Conservation (phyloP, 108 stramenopile species). For the Parmales sp. region DNA sequence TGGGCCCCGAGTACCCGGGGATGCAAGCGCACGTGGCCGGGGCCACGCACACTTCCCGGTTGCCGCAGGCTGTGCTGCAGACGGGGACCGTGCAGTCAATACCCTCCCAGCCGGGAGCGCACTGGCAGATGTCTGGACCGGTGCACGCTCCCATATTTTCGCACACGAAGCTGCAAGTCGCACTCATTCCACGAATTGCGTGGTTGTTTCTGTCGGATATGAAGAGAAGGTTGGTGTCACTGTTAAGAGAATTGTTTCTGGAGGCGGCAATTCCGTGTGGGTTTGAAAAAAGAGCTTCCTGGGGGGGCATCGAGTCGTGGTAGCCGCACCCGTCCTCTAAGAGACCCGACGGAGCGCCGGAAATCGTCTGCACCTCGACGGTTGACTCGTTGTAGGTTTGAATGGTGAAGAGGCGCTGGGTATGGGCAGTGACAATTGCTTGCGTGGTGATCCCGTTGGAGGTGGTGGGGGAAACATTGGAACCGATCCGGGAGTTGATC, state of each 20-base stretch:
- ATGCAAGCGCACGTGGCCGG: conserved; percentile 64
- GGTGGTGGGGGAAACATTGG: not conserved
- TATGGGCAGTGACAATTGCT: not conserved
- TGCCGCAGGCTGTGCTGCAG: conserved; percentile 36
- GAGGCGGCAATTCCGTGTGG: conserved; percentile 48
- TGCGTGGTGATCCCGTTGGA: conserved; percentile 1
- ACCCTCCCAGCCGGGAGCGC: conserved; percentile 57
- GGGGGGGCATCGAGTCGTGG: conserved; percentile 48
- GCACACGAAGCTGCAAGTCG: conserved; percentile 53
- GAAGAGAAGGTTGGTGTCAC: conserved; percentile 28
- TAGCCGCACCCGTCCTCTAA: conserved; percentile 50
- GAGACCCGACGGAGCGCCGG: conserved; percentile 55
- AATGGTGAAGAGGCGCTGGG: conserved; percentile 11
- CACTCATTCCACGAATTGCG: conserved; percentile 55
- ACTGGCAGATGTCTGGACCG: conserved; percentile 50
- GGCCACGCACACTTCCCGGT: conserved; percentile 55
- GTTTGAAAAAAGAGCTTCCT: conserved; percentile 37
- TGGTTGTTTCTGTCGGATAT: conserved; percentile 68
- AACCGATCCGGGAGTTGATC: not conserved
- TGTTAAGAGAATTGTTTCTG: conserved; percentile 32
- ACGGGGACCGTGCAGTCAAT: conserved; percentile 46
- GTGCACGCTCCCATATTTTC: conserved; percentile 69
- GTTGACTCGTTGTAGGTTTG: not conserved
- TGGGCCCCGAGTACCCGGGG: conserved; percentile 56
- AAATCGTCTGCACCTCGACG: conserved; percentile 51